Evolutionary conservation across 352 stramenopile genomes (phyloP).

Genomic region (Phytophthora kernoviae): DNA sequence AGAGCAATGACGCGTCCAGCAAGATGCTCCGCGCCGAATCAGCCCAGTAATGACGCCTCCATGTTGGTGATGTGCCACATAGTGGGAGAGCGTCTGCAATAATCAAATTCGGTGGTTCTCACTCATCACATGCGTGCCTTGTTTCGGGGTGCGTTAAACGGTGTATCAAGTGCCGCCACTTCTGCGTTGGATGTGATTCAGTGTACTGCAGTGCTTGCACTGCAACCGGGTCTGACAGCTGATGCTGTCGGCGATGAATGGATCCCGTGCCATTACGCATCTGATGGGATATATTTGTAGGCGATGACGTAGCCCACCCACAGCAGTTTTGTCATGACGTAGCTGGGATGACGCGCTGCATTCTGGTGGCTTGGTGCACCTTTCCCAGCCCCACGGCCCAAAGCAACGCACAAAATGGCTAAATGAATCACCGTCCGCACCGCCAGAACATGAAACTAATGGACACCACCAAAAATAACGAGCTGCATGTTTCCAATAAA

Average conservation of each 20-base stretch:
- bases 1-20: constrained; percentile 79
- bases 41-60: constrained; percentile 7
- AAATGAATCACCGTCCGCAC: neutral
- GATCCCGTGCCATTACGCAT: constrained; percentile 10
- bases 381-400: neutral
- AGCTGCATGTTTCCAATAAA: constrained; percentile 47
- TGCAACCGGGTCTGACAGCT: constrained; percentile 9
- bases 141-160: constrained; percentile 7
- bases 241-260: neutral
- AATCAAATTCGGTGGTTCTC: constrained; percentile 3
- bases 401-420: constrained; percentile 9
- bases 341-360: constrained; percentile 15
- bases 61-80: neutral
- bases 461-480: constrained; percentile 23
- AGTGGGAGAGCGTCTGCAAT: neutral
- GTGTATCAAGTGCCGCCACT: neutral
- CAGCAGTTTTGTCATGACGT: neutral
- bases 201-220: neutral
- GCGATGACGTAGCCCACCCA: constrained; percentile 18
- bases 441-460: constrained; percentile 14
- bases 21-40: constrained; percentile 60
- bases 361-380: constrained; percentile 6
- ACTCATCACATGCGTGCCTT: constrained; percentile 24
- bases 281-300: neutral
- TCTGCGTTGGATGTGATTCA: constrained; percentile 1